A percentile compares a stretch with the other conserved stretches of the same genome.
phyloP scores from a whole-genome alignment of 192 early-diverging fungal genomes.

The Umbelopsis sp. region DNA sequence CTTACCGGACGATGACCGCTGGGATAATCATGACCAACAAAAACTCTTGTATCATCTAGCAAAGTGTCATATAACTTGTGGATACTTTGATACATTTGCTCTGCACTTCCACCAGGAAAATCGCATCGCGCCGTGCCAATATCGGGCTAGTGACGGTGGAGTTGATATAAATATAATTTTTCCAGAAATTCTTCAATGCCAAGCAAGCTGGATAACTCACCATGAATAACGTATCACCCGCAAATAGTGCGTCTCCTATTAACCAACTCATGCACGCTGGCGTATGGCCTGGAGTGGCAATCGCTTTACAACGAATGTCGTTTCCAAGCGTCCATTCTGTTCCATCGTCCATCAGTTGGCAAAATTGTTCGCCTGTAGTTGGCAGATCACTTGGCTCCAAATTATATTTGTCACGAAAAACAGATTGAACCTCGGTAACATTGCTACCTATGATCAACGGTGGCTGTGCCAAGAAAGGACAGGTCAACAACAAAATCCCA shows the following conservation, averaged over 20 bases:
- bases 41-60: conserved; percentile 33
- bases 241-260: conserved; percentile 37
- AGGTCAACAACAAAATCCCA: not conserved
- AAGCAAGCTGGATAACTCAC: conserved; percentile 1
- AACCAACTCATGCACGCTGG: conserved; percentile 31
- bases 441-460: conserved; percentile 25
- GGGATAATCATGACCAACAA: conserved; percentile 38
- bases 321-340: conserved; percentile 27
- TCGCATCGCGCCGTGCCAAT: conserved; percentile 40
- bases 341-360: conserved; percentile 1
- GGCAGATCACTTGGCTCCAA: conserved; percentile 8
- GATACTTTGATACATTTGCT: conserved; percentile 32
- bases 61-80: conserved; percentile 28
- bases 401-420: conserved; percentile 33
- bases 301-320: conserved; percentile 20
- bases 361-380: conserved; percentile 25
- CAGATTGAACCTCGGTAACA: conserved; percentile 27
- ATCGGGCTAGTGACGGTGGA: conserved; percentile 26
- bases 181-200: conserved; percentile 10
- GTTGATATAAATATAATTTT: not conserved
- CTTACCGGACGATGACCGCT: conserved; percentile 19
- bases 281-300: conserved; percentile 34
- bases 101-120: conserved; percentile 38
- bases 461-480: conserved; percentile 20
- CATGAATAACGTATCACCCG: conserved; percentile 40